Evolutionary conservation across 129 eudicot species (phyloP).

Genomic region (Kitagawia praeruptora): DNA sequence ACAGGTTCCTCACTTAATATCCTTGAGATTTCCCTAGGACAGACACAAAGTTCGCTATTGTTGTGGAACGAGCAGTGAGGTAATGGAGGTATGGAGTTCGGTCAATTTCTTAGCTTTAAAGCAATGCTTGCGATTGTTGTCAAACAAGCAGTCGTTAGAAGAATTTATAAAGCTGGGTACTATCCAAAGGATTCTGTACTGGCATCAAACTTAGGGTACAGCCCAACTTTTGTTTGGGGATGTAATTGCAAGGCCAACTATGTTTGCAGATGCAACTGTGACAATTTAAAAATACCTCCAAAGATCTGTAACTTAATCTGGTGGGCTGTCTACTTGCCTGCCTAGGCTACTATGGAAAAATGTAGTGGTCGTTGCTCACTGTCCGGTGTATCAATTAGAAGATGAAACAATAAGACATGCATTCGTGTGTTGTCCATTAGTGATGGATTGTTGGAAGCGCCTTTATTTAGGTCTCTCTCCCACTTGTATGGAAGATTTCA

Average conservation of each 20-base stretch:
- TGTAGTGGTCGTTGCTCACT: background rate
- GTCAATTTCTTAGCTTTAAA: background rate
- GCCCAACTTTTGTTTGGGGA: background rate
- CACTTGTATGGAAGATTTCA: background rate
- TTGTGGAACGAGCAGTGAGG: background rate
- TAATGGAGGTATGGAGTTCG: background rate
- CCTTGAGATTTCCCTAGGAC: background rate
- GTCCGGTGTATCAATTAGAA: background rate
- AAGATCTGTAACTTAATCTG: background rate
- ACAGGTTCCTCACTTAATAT: background rate
- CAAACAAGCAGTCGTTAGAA: background rate
- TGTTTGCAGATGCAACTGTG: background rate
- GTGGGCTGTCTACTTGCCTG: background rate
- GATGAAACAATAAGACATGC: background rate
- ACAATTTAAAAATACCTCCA: background rate
- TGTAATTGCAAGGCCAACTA: background rate
- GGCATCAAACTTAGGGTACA: background rate
- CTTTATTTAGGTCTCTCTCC: background rate
- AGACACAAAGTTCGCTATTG: background rate
- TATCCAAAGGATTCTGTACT: background rate
- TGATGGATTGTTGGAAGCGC: background rate
- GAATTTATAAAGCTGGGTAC: background rate
- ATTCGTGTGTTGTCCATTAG: background rate
- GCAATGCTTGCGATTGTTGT: background rate
- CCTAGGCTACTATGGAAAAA: background rate